phyloP scores from a whole-genome alignment of 345 rosid genomes.

The Murraya koenigii region DNA sequence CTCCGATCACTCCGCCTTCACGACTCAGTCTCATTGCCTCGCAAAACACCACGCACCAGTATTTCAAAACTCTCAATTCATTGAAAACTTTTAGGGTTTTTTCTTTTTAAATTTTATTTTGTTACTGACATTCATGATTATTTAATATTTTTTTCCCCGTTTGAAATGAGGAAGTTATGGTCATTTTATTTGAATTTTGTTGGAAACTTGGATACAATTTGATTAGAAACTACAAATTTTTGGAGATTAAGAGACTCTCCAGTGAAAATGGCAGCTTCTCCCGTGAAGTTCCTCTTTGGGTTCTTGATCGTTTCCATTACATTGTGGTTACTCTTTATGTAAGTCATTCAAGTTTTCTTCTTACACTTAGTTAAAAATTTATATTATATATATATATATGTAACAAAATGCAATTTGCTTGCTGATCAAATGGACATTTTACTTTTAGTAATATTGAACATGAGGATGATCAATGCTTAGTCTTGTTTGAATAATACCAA shows the following conservation, averaged over 20 bases:
- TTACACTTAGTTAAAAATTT: neutral
- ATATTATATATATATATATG: neutral
- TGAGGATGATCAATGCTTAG: neutral
- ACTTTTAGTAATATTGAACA: neutral
- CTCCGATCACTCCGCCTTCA: slow-evolving; percentile 25
- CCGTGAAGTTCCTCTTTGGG: slow-evolving; percentile 87
- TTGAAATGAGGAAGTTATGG: slow-evolving; percentile 36
- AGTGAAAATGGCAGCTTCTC: slow-evolving; percentile 73
- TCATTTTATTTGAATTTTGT: slow-evolving; percentile 20
- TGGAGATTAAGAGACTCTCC: slow-evolving; percentile 13
- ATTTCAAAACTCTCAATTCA: slow-evolving; percentile 11
- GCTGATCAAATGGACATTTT: slow-evolving; percentile 10
- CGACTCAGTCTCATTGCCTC: slow-evolving; percentile 27
- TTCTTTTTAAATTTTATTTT: neutral
- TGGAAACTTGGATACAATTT: slow-evolving; percentile 15
- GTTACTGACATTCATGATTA: neutral
- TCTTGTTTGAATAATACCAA: neutral
- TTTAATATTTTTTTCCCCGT: neutral
- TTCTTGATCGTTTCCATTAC: slow-evolving; percentile 70
- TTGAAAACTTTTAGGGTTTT: slow-evolving; percentile 23
- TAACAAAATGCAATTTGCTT: slow-evolving; percentile 3
- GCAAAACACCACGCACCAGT: slow-evolving; percentile 14
- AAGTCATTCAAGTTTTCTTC: slow-evolving; percentile 29
- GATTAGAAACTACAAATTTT: slow-evolving; percentile 18
- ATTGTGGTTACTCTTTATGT: slow-evolving; percentile 89